A percentile compares a stretch with the other conserved stretches of the same genome.
These are phyloP conservation scores for Rhizopogon salebrosus DNA, from an alignment of 768 basidiomycete species.

Conservation along the genomic window DNA sequence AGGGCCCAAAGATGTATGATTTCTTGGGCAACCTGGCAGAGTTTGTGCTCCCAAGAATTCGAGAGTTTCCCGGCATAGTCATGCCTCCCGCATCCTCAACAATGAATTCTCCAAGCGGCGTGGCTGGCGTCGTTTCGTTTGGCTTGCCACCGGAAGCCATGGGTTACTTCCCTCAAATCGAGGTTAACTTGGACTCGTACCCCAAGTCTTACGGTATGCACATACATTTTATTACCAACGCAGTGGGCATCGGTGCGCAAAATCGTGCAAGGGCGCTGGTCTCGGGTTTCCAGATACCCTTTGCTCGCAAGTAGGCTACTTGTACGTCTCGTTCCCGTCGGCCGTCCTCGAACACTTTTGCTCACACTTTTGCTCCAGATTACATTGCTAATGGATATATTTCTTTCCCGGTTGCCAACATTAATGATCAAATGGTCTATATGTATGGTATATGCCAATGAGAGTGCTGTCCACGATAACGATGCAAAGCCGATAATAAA, in stretches of 20 bases:
- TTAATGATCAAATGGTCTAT: conserved; percentile 17
- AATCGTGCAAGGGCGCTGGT: conserved; percentile 81
- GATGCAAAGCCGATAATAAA: conserved; percentile 13
- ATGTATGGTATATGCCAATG: conserved; percentile 25
- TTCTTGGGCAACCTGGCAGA: conserved; percentile 86
- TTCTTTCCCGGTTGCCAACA: conserved; percentile 13
- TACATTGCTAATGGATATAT: conserved; percentile 1
- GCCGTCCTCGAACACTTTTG: neutral
- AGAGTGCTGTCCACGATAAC: conserved; percentile 22
- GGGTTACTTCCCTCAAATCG: conserved; percentile 92
- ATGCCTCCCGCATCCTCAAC: conserved; percentile 74
- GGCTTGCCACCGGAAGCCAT: conserved; percentile 83
- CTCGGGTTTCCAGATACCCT: conserved; percentile 91
- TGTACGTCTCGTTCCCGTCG: neutral
- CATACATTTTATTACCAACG: conserved; percentile 89
- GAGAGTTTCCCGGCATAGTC: conserved; percentile 82
- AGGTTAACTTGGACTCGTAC: conserved; percentile 89
- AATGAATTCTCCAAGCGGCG: conserved; percentile 66
- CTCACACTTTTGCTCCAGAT: neutral
- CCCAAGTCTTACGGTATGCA: conserved; percentile 87
- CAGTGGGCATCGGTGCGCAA: conserved; percentile 83
- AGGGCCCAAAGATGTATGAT: conserved; percentile 91
- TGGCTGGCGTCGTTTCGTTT: conserved; percentile 85
- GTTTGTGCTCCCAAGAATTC: conserved; percentile 90
- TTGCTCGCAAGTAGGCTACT: conserved; percentile 41